Evolutionary conservation across 2,329 filamentous ascomycete species (phyloP).

Genomic region (Alternaria infectoria): DNA sequence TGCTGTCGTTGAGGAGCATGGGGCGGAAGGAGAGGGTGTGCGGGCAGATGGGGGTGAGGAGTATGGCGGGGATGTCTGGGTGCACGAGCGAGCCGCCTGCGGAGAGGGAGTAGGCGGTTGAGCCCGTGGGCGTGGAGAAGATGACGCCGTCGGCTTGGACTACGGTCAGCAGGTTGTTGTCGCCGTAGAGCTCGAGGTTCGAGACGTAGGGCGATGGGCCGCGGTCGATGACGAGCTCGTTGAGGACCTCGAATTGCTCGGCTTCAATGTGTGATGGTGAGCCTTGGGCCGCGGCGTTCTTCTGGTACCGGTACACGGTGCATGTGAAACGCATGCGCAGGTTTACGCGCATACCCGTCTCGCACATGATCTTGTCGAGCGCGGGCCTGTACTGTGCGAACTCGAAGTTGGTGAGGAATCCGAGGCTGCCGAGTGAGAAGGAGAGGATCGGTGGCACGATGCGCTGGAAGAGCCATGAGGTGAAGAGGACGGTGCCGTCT

Average conservation of each 20-base stretch:
- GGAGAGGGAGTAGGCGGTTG: slow-evolving; percentile 92
- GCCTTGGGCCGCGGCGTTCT: slow-evolving; percentile 50
- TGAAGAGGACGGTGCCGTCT: slow-evolving; percentile 86
- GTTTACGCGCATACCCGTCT: slow-evolving; percentile 95
- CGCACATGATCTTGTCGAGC: slow-evolving; percentile 88
- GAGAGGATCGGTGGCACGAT: slow-evolving; percentile 84
- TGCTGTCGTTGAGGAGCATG: slow-evolving; percentile 95
- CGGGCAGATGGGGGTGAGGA: slow-evolving; percentile 95
- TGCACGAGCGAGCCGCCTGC: slow-evolving; percentile 95
- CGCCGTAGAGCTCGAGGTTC: slow-evolving; percentile 93
- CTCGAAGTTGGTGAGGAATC: slow-evolving; percentile 88
- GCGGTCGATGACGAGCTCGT: slow-evolving; percentile 97
- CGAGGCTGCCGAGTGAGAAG: slow-evolving; percentile 82
- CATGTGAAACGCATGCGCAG: slow-evolving; percentile 99
- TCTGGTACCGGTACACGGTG: slow-evolving; percentile 80
- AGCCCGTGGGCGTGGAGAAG: slow-evolving; percentile 91
- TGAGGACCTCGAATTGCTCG: slow-evolving; percentile 97
- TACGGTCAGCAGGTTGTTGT: slow-evolving; percentile 92
- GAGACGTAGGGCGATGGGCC: slow-evolving; percentile 97
- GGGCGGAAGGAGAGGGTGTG: slow-evolving; percentile 96
- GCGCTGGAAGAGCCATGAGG: slow-evolving; percentile 90
- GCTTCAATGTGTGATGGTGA: slow-evolving; percentile 77
- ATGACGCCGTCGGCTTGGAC: slow-evolving; percentile 98
- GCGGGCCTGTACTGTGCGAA: slow-evolving; percentile 88
- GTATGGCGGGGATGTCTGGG: slow-evolving; percentile 94